Conservation (phyloP, 139 green algal species). For the Chlorella sp. region DNA sequence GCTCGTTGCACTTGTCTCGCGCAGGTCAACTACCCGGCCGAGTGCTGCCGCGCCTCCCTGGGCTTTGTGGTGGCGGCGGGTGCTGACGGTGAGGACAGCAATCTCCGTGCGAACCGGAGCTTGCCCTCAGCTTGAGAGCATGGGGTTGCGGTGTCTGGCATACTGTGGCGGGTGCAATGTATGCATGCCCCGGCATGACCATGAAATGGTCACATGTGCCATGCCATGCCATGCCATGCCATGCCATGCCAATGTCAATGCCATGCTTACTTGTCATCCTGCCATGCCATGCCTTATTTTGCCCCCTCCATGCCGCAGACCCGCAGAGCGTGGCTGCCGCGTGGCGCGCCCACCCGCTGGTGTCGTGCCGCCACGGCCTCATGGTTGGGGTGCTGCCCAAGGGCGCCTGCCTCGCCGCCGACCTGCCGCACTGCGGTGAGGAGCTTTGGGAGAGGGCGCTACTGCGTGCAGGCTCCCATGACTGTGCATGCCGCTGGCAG, state of each 20-base stretch:
- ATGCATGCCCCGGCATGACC: too few relatives aligned
- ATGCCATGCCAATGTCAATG: not conserved
- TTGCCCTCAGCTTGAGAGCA: too few relatives aligned
- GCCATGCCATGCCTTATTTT: not conserved
- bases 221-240: too few relatives aligned
- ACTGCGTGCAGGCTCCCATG: too few relatives aligned
- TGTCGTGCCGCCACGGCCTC: not conserved
- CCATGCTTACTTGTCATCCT: not conserved
- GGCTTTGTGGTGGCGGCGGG: conserved; percentile 6
- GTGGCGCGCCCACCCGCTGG: conserved; percentile 6
- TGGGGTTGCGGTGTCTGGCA: too few relatives aligned
- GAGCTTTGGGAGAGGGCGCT: not conserved
- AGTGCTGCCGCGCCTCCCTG: conserved; percentile 29
- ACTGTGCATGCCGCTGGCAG: too few relatives aligned
- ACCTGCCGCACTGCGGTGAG: conserved; percentile 21
- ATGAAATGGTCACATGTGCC: too few relatives aligned
- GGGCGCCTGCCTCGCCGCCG: conserved; percentile 13
- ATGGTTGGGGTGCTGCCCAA: not conserved
- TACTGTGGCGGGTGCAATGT: too few relatives aligned
- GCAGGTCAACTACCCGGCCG: conserved; percentile 14
- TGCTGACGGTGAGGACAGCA: not conserved
- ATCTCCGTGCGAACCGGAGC: too few relatives aligned
- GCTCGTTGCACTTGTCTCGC: not conserved
- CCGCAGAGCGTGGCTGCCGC: not conserved
- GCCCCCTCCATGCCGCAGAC: not conserved